Conservation (phyloP, 495 filamentous ascomycete species). For the Daldinia grandis region DNA sequence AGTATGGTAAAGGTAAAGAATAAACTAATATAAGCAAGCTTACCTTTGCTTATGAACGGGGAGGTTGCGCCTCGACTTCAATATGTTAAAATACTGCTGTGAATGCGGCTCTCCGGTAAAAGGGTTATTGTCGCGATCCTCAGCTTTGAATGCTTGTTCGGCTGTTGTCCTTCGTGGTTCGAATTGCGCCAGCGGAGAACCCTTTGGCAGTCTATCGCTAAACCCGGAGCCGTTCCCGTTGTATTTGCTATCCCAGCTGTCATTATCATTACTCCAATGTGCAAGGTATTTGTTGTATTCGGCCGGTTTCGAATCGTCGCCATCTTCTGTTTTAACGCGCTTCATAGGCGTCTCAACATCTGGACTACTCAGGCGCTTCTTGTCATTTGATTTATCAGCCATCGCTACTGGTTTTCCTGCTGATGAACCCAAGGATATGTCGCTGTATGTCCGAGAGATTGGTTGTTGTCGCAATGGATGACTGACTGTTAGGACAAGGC, state of each 20-base stretch:
- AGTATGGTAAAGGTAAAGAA: not conserved
- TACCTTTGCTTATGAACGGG: conserved; percentile 91
- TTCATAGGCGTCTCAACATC: conserved; percentile 29
- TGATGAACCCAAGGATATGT: not conserved
- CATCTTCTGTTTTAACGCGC: conserved; percentile 48
- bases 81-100: conserved; percentile 84
- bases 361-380: conserved; percentile 40
- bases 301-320: conserved; percentile 45
- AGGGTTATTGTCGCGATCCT: conserved; percentile 85
- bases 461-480: not conserved
- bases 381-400: conserved; percentile 20
- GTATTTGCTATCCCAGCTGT: conserved; percentile 49
- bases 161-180: conserved; percentile 85
- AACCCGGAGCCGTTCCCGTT: conserved; percentile 50
- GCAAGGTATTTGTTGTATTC: conserved; percentile 85
- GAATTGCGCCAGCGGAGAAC: conserved; percentile 68
- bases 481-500: conserved; percentile 11
- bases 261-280: conserved; percentile 77
- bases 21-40: conserved; percentile 30
- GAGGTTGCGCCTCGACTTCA: conserved; percentile 82
- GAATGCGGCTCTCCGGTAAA: conserved; percentile 82
- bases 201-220: conserved; percentile 40
- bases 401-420: not conserved
- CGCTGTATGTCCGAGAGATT: not conserved
- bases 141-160: conserved; percentile 71